A percentile compares a stretch with the other conserved stretches of the same genome.
These are phyloP conservation scores for Striga asiatica DNA, from an alignment of 257 asterid species.

Conservation along the genomic window DNA sequence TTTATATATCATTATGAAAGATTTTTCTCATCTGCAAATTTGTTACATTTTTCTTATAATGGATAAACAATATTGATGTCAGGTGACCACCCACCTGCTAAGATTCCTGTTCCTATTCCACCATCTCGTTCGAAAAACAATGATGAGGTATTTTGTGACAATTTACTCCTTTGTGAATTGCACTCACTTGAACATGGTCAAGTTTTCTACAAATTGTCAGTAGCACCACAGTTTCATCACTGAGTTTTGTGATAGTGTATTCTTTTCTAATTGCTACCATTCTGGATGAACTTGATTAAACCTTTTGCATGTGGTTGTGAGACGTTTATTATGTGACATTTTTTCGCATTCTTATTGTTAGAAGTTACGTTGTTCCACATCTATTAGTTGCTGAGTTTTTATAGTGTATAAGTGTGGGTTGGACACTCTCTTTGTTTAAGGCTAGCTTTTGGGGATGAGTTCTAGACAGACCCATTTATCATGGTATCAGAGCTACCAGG, in stretches of 20 bases:
- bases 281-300: neutral
- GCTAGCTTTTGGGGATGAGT: no score
- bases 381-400: no score
- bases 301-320: neutral
- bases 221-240: neutral
- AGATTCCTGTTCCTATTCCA: conserved; percentile 92
- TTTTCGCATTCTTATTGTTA: neutral
- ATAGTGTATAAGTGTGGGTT: no score
- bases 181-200: neutral
- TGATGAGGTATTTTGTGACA: conserved; percentile 55
- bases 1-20: neutral
- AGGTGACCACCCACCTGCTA: conserved; percentile 88
- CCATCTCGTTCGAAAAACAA: conserved; percentile 52
- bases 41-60: conserved; percentile 4
- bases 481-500: no score
- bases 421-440: no score
- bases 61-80: conserved; percentile 19
- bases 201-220: neutral
- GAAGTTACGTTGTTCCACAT: no score
- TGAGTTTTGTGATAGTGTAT: neutral
- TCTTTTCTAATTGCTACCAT: neutral
- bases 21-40: neutral
- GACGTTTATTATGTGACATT: neutral
- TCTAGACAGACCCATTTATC: no score
- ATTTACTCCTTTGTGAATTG: conserved; percentile 1